phyloP scores from a whole-genome alignment of 345 rosid genomes.

The Boechera divaricarpa region DNA sequence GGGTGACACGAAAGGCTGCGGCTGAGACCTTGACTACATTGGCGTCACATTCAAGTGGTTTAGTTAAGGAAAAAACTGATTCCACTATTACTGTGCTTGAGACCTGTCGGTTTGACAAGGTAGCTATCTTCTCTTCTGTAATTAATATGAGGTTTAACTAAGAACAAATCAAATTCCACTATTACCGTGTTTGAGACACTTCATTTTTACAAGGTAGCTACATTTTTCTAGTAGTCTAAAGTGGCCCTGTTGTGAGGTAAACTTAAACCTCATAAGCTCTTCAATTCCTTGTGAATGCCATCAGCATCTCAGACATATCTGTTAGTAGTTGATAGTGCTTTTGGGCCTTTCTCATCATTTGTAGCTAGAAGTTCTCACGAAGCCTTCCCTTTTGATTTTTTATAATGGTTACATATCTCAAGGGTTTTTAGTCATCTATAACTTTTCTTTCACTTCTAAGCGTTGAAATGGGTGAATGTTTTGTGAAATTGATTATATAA shows the following conservation, averaged over 20 bases:
- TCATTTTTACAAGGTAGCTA: not conserved
- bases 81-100: conserved; percentile 77
- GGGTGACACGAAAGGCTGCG: conserved; percentile 98
- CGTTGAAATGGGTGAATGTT: conserved; percentile 9
- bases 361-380: conserved; percentile 1
- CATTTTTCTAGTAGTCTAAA: conserved; percentile 13
- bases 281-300: conserved; percentile 10
- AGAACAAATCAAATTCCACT: conserved; percentile 12
- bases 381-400: not conserved
- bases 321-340: conserved; percentile 18
- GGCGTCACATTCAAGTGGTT: conserved; percentile 77
- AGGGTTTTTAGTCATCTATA: conserved; percentile 8
- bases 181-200: conserved; percentile 5
- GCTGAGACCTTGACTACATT: conserved; percentile 81
- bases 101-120: conserved; percentile 96
- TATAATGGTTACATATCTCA: conserved; percentile 24
- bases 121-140: conserved; percentile 41
- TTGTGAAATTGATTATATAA: conserved; percentile 7
- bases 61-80: conserved; percentile 67
- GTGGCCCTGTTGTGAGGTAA: conserved; percentile 15
- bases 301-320: conserved; percentile 20
- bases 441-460: not conserved
- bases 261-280: conserved; percentile 20
- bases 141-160: not conserved
- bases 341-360: conserved; percentile 17